phyloP scores from a whole-genome alignment of 2,329 filamentous ascomycete genomes.

The Fusarium duplospermum region DNA sequence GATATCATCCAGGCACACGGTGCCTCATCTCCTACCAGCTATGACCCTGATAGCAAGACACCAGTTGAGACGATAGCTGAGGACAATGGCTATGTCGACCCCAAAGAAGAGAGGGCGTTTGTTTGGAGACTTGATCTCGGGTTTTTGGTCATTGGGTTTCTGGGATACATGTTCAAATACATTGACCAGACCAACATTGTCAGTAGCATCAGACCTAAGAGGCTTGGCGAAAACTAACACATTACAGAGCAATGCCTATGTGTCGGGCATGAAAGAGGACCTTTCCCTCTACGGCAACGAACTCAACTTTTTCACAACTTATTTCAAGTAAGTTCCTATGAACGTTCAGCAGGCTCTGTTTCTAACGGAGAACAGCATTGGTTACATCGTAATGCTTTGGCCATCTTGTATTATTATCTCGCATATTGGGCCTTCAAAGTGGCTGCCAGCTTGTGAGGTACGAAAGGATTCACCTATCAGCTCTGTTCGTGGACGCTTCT shows the following conservation, averaged over 20 bases:
- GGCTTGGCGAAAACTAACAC: not conserved
- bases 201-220: too few species aligned
- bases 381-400: slow-evolving; percentile 24
- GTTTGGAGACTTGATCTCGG: slow-evolving; percentile 5
- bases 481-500: not conserved
- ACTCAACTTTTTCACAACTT: slow-evolving; percentile 19
- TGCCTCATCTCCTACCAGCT: not conserved
- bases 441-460: slow-evolving; percentile 16
- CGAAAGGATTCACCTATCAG: not conserved
- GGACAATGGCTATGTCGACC: not conserved
- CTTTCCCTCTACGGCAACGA: slow-evolving; percentile 13
- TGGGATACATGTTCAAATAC: slow-evolving; percentile 26
- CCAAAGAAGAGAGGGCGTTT: not conserved
- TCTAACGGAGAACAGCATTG: not conserved
- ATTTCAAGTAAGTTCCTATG: not conserved
- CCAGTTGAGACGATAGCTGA: not conserved
- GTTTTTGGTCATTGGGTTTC: slow-evolving; percentile 6
- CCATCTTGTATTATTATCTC: slow-evolving; percentile 20
- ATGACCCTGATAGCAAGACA: not conserved
- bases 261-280: slow-evolving; percentile 21
- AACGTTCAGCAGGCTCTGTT: not conserved
- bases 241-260: slow-evolving; percentile 13
- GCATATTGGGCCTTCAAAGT: slow-evolving; percentile 16
- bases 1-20: not conserved
- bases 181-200: slow-evolving; percentile 19